Conservation (phyloP, 148 eudicot species). For the Persicaria maculosa region DNA sequence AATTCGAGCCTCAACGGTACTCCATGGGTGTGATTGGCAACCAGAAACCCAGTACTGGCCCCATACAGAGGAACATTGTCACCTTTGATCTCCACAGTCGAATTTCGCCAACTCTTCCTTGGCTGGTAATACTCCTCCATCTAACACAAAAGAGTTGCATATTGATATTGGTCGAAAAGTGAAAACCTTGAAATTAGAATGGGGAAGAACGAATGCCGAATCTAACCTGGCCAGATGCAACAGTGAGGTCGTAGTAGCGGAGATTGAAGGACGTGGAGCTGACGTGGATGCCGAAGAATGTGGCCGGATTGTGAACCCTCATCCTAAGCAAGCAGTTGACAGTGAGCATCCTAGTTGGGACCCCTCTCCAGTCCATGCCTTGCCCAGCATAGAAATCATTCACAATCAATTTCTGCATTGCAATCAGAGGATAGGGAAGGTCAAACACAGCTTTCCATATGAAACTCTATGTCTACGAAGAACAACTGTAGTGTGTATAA, state of each 20-base stretch:
- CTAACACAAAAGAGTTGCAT: slow-evolving; percentile 11
- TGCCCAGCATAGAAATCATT: slow-evolving; percentile 36
- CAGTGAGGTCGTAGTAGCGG: slow-evolving; percentile 33
- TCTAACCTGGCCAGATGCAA: slow-evolving; percentile 68
- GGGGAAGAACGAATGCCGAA: too few relatives aligned
- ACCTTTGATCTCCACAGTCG: slow-evolving; percentile 36
- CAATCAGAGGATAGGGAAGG: neutral
- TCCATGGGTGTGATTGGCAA: slow-evolving; percentile 8
- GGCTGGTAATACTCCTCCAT: slow-evolving; percentile 53
- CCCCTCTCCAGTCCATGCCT: slow-evolving; percentile 71
- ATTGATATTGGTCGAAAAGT: neutral
- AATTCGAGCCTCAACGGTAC: slow-evolving; percentile 51
- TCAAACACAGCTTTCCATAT: too few relatives aligned
- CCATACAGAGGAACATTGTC: slow-evolving; percentile 56
- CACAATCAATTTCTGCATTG: slow-evolving; percentile 41
- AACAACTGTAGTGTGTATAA: too few relatives aligned
- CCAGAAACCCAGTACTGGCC: slow-evolving; percentile 43
- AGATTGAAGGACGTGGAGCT: slow-evolving; percentile 36
- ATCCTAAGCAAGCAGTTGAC: slow-evolving; percentile 43
- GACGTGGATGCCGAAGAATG: slow-evolving; percentile 70
- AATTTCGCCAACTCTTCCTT: slow-evolving; percentile 36
- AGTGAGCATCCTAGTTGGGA: slow-evolving; percentile 52
- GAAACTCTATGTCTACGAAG: too few relatives aligned
- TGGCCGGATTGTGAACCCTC: slow-evolving; percentile 54
- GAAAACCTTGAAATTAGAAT: neutral